Percentiles rank a stretch among this genome's conserved stretches.
phyloP scores from a whole-genome alignment of 2,329 filamentous ascomycete species.

The Nannizzia gypsea region DNA sequence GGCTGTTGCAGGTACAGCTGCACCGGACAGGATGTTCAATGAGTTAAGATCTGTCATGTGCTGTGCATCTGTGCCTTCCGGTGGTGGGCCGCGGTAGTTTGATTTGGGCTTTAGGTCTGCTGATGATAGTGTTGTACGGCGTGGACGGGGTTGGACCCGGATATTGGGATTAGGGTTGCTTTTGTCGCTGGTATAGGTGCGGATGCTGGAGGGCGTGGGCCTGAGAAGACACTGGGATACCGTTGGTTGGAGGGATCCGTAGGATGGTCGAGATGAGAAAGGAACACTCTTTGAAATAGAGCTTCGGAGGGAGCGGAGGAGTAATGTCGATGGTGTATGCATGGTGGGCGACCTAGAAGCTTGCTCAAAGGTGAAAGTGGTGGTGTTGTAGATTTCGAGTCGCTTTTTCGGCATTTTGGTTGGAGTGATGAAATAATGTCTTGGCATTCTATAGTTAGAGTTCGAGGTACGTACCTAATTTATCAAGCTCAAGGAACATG shows the following conservation, averaged over 20 bases:
- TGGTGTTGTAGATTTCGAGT: background rate
- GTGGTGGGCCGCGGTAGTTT: slow-evolving; percentile 50
- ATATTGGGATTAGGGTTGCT: background rate
- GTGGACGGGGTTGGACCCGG: background rate
- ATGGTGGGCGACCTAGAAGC: slow-evolving; percentile 16
- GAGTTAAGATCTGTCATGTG: slow-evolving; percentile 49
- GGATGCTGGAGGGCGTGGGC: background rate
- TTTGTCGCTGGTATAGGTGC: background rate
- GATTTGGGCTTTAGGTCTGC: slow-evolving; percentile 26
- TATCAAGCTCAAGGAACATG: too few species aligned
- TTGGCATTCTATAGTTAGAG: background rate
- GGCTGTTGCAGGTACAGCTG: slow-evolving; percentile 64
- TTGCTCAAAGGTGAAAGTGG: background rate
- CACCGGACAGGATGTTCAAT: slow-evolving; percentile 67
- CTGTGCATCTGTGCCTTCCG: slow-evolving; percentile 41
- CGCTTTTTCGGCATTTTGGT: background rate
- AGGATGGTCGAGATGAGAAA: slow-evolving; percentile 12
- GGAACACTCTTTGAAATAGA: slow-evolving; percentile 6
- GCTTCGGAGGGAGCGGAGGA: slow-evolving; percentile 33
- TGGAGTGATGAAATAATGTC: background rate
- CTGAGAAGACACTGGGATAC: slow-evolving; percentile 12
- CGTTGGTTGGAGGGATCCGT: slow-evolving; percentile 15
- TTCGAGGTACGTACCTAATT: too few species aligned
- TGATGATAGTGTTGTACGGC: slow-evolving; percentile 5
- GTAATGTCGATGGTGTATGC: slow-evolving; percentile 31